Evolutionary conservation across 1,284 basidiomycete species (phyloP), one percentile per base, ranked within the genome.

Genomic region (Microbotryum scabiosae): DNA sequence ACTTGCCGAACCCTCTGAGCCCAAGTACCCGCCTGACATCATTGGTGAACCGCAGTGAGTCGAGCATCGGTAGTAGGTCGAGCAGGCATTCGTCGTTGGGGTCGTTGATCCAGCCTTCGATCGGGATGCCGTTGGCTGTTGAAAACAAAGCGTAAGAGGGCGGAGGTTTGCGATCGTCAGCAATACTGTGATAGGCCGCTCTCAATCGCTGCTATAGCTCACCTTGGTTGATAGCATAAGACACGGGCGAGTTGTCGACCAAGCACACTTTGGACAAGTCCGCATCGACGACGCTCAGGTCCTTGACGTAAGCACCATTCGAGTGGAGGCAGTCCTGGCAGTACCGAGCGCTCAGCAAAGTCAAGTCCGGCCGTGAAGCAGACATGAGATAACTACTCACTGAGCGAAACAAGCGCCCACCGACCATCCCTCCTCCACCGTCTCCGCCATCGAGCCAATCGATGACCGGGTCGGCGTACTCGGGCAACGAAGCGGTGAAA

Each of bases 401-500:
- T 78, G 97, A 91, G 63, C 94, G 84, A 75, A 97, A 99, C 63
- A 97, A 80, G 45, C 92, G 84, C 64, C 87, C 86, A 1, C 82
- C 83, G 49, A 99, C 84, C 60, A 98, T 87, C 9, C 90, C 90
- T 3, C 65, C 67, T 3, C 63, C 46, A 0, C 75, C 76, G 52
- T 90, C 82, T 3, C 94, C 94, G 62, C 88, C 90, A 74, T 99
- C 94, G 61, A 99, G 79, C 94, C 96, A 99, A 77, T 99, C 96
- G 70, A 99, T 98, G 30, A 99, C 94, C 0, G 96, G 94, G 78
- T 99, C 94, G 61, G 94, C 94, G 75, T 99, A 99, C 76, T 98
- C 94, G 72, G 92, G 88, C 86, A 99, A 91, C 7, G 92, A 97
- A 2, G 94, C 96, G 21, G 94, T 99, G 76, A 94, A 99, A 67